A percentile compares a stretch with the other conserved stretches of the same genome.
phyloP scores from a whole-genome alignment of 2,329 filamentous ascomycete species.

The Pestalotiopsis sp. region DNA sequence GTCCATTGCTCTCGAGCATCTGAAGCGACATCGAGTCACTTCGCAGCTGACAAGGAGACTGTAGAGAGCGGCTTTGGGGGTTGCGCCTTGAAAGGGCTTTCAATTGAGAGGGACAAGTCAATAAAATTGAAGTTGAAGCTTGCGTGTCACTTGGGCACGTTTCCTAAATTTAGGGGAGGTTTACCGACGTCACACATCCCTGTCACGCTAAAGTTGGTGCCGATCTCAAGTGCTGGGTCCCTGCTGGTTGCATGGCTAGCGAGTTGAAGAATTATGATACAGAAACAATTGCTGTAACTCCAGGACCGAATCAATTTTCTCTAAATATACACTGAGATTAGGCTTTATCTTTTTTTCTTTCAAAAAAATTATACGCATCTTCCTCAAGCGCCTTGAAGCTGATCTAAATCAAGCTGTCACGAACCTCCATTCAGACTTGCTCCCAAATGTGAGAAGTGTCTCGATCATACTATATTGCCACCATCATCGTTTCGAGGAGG shows the following conservation, averaged over 20 bases:
- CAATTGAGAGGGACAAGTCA: not conserved
- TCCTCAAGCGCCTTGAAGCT: too few species aligned
- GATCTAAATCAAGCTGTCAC: too few species aligned
- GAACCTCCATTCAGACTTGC: too few species aligned
- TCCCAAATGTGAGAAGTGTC: too few species aligned
- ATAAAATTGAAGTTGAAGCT: not conserved
- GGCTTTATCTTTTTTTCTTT: too few species aligned
- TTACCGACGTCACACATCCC: slow-evolving; percentile 15
- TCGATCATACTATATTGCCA: too few species aligned
- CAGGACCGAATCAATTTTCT: too few species aligned
- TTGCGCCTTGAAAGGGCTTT: not conserved
- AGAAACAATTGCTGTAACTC: not conserved
- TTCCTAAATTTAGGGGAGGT: slow-evolving; percentile 9
- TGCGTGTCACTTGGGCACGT: not conserved
- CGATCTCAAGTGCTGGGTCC: not conserved
- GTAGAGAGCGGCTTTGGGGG: not conserved
- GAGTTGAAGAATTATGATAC: too few species aligned
- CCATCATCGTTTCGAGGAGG: too few species aligned
- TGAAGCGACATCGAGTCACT: slow-evolving; percentile 19
- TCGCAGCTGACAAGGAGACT: not conserved
- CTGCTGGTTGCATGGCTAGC: too few species aligned
- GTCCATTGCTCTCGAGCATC: slow-evolving; percentile 56
- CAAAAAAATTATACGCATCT: too few species aligned
- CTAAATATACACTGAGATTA: too few species aligned
- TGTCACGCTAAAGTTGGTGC: slow-evolving; percentile 7